Base-by-base conservation (phyloP, 2,329 filamentous ascomycete species). In the Colletotrichum falcatum region DNA sequence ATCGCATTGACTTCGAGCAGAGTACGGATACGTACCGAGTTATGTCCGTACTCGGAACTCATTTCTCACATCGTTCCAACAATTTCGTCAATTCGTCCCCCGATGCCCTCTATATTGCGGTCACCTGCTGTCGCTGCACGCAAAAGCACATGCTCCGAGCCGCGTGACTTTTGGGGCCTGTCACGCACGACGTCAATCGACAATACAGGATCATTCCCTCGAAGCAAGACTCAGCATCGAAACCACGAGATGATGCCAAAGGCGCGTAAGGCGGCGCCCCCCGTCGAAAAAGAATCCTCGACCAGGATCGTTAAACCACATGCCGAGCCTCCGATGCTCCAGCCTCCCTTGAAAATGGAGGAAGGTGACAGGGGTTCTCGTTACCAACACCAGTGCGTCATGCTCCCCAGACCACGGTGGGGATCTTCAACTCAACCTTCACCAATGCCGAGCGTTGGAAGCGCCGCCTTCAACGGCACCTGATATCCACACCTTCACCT, bases 351-450 rank as follows among this genome's bases (percentile, higher is more conserved):
- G 46, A 48, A 28, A 58, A 39, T 53, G 64, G 26, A 59, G 39
- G 11, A 46, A 23, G 56, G 14, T 12, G 68, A 33, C 64, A 70
- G 44, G 68, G 68, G 28, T 53, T 20, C 23, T n/a, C n/a, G 51
- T 49, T 61, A 63, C 66, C 51, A 42, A 61, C 56, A 39, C 49
- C 54, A 70, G 62, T 61, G 56, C 63, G 67, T 66, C 63, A 66
- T 70, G 56, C 67, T 67, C 64, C 68, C 64, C 64, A 68, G 68
- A 62, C 39, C 37, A 44, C 28, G 30, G 58, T 63, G 64, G 67
- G 35, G 37, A 46, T 42, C 46, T 59, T 67, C 53, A 46, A 42
- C 16, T 60, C 26, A 35, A 61, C 35, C 11, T 7, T 66, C 58
- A 49, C 51, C 64, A 66, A 58, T 70, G 42, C 54, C 54, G 61